Base-by-base conservation (phyloP, 2,329 filamentous ascomycete species). In the Exophiala sideris region DNA sequence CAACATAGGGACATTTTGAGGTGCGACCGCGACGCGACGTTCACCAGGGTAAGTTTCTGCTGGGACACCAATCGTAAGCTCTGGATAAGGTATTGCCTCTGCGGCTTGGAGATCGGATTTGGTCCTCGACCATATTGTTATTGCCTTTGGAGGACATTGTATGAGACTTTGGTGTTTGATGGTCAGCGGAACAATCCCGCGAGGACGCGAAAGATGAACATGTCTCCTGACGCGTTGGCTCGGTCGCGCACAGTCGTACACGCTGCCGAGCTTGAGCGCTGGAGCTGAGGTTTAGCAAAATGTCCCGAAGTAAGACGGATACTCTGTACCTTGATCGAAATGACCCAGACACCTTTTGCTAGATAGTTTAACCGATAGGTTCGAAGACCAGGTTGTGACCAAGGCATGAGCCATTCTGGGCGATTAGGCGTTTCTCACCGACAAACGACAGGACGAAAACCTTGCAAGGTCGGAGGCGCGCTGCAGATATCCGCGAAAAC, bases 21-120 rank as follows among this genome's bases (percentile, higher is more conserved):
- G 91, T 0, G 89, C 92, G 52, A 95, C 79, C 29, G 91, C 89
- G 11, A 95, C 90, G 47, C 91, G 87, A 39, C 87, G 84, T 73
- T 96, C 91, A 54, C 85, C 83, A 1, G 84, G 81, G 64, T 81
- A 90, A n/a, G 82, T 86, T 71, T 96, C 91, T 54, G 81, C 83
- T 11, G 89, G 89, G 3, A 94, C 82, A 54, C 90, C 90, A 45
- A 96, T 83, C 3, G 84, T 87, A 52, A 95, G 79, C 41, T 85
- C 76, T 16, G 80, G 75, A 69, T 91, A 95, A 0, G 89, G 88
- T 20, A 68, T 65, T 38, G 64, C 52, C 32, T 45, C 24, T 29
- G 5, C 45, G 29, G 45, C 29, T 12, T 48, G 39, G 11, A 60
- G 45, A 16, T 60, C 57, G 12, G 54, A 57, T 29, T 60, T 60